phyloP scores from a whole-genome alignment of 139 green algal species.

The Chlamydomonas sphaeroides region DNA sequence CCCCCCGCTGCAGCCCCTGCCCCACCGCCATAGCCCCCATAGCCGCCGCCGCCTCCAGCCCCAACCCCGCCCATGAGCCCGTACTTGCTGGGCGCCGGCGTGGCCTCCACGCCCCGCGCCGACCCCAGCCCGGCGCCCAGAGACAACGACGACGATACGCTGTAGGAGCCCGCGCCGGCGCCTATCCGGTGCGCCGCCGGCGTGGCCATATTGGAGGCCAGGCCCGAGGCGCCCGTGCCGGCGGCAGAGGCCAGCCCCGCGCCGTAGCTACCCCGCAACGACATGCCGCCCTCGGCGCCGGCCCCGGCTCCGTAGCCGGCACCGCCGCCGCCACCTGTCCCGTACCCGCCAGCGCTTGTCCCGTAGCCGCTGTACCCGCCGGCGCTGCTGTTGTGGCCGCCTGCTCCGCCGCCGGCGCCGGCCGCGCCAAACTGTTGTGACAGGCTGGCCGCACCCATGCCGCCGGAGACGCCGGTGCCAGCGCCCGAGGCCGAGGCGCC shows the following conservation, averaged over 20 bases:
- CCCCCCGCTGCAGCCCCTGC: no score
- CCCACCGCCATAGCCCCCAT: no score
- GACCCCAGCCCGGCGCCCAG: background rate
- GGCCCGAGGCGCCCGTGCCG: no score
- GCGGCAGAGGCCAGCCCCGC: no score
- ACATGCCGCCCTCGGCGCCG: background rate
- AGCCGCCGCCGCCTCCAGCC: no score
- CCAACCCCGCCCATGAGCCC: slow-evolving; percentile 1
- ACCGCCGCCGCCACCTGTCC: background rate
- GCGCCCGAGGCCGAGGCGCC: background rate
- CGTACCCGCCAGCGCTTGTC: background rate
- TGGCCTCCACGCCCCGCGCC: background rate
- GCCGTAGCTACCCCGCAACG: slow-evolving; percentile 9
- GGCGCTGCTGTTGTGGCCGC: background rate
- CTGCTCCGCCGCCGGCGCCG: no score
- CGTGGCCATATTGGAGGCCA: slow-evolving; percentile 2
- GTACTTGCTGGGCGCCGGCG: slow-evolving; percentile 19
- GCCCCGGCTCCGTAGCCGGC: background rate
- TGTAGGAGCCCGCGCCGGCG: background rate
- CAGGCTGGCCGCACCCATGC: no score
- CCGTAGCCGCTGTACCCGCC: background rate
- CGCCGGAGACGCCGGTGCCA: background rate
- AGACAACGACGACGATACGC: slow-evolving; percentile 7
- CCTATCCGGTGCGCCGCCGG: background rate
- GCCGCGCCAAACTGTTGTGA: no score